phyloP scores from a whole-genome alignment of 139 green algal species.

The Diplosphaera chodatii region DNA sequence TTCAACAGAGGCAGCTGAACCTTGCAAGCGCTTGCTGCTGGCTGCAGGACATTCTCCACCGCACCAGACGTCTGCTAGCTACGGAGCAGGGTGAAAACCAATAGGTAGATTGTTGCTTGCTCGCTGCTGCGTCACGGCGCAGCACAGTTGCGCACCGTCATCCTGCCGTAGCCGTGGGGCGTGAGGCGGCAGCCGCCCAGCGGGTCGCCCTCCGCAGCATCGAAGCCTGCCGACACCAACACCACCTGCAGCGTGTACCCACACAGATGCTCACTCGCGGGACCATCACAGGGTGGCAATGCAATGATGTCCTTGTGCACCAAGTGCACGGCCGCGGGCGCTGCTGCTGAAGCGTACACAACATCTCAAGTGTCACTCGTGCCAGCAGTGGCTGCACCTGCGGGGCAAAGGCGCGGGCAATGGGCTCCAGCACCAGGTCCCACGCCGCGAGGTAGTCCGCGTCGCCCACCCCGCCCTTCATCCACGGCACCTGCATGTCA shows the following conservation, averaged over 20 bases:
- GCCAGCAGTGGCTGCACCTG: slow-evolving; percentile 63
- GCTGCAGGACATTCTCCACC: no score
- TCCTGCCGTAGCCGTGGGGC: slow-evolving; percentile 43
- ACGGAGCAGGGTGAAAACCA: no score
- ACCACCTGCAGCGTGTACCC: no score
- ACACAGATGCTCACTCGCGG: no score
- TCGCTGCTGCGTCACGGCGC: background rate
- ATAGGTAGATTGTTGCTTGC: background rate
- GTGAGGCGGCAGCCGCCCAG: slow-evolving; percentile 50
- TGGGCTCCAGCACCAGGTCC: slow-evolving; percentile 48
- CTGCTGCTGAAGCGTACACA: no score
- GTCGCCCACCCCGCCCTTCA: slow-evolving; percentile 32
- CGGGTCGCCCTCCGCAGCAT: slow-evolving; percentile 64
- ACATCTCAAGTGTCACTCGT: no score
- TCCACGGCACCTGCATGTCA: slow-evolving; percentile 65
- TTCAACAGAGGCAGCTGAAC: no score
- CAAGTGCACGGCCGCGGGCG: no score
- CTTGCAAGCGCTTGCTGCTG: no score
- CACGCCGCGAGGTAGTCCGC: slow-evolving; percentile 67
- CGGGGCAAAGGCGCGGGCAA: slow-evolving; percentile 47
- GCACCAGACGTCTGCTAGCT: no score
- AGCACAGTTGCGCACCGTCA: slow-evolving; percentile 34
- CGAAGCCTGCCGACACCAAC: slow-evolving; percentile 70
- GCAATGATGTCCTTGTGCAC: no score
- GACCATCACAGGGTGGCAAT: no score